Evolutionary conservation across 352 stramenopile species (phyloP), one percentile per base, ranked within the genome.

Genomic region (Globisporangium viniferum): DNA sequence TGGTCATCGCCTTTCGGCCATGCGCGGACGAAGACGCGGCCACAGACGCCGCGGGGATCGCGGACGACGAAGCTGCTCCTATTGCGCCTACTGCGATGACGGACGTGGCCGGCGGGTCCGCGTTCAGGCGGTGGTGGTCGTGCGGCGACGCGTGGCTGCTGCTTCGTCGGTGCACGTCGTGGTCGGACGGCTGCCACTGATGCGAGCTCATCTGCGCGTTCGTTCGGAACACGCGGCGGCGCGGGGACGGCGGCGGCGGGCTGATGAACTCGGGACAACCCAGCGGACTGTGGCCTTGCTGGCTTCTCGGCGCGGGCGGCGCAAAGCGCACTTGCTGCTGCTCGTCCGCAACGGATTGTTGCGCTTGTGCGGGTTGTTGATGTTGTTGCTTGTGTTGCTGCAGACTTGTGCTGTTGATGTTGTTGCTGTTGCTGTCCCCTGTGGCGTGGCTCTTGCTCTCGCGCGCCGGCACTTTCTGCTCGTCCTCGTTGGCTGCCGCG

Each of bases 161-260:
- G 55, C 39, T 61, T 24, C 72, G 65, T 27, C 53, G 72, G n/a
- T 66, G 59, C 0, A 18, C 41, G 4, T 75, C 69, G 5, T 70
- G 69, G 31, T 66, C 20, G 0, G 59, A 31, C 6, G 53, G 35
- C n/a, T 48, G 22, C 33, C 65, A 65, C 18, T 64, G 35, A 46
- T 70, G 64, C 22, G 44, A 5, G 0, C 31, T 3, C 64, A 59
- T 27, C 10, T 48, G 55, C 14, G 41, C 14, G 12, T 9, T 46
- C 5, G 69, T 22, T 6, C 66, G 73, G 14, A 76, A 69, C 29
- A 70, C 61, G 15, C 66, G 64, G 15, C 73, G 57, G n/a, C 62
- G 69, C 5, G 73, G 73, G 15, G 73, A 76, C 8, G 33, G 33
- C 20, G 57, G 66, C 14, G 59, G 46, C 1, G 36, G 18, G 22